Percentiles rank a stretch among this genome's conserved stretches.
Evolutionary conservation across 2,329 filamentous ascomycete genomes (phyloP).

Genomic region (Fusarium robinianum): DNA sequence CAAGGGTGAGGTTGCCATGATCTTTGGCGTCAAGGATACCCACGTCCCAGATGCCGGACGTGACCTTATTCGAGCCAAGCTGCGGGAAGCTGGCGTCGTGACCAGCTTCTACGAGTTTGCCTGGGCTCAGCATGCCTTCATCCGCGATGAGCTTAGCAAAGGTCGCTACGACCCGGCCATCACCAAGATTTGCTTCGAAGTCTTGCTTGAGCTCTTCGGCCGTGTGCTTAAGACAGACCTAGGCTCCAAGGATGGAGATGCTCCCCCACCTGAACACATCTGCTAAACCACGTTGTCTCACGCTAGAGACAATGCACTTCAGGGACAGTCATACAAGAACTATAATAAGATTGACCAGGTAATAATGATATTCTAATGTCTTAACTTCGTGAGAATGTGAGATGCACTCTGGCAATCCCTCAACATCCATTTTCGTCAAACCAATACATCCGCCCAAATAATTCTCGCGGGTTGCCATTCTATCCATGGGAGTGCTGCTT

Average conservation of each 20-base stretch:
- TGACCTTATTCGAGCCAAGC: slow-evolving; percentile 79
- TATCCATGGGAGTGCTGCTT: slow-evolving; percentile 24
- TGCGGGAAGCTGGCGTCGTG: slow-evolving; percentile 73
- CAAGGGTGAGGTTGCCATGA: slow-evolving; percentile 83
- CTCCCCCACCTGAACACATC: slow-evolving; percentile 70
- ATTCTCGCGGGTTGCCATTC: slow-evolving; percentile 17
- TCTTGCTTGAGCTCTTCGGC: slow-evolving; percentile 83
- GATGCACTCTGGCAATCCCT: slow-evolving; percentile 23
- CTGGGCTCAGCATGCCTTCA: slow-evolving; percentile 96
- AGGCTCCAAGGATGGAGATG: slow-evolving; percentile 66
- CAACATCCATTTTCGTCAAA: slow-evolving; percentile 21
- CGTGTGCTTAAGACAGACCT: slow-evolving; percentile 78
- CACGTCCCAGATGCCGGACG: slow-evolving; percentile 84
- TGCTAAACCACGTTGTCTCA: slow-evolving; percentile 54
- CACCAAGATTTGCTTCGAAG: slow-evolving; percentile 86
- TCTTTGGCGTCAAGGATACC: slow-evolving; percentile 89
- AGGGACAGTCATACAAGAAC: neutral
- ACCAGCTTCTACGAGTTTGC: slow-evolving; percentile 88
- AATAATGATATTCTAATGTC: slow-evolving; percentile 36
- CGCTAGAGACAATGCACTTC: too few relatives aligned
- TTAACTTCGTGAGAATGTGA: slow-evolving; percentile 36
- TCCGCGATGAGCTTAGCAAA: slow-evolving; percentile 89
- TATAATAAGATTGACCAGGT: slow-evolving; percentile 12
- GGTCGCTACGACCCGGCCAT: slow-evolving; percentile 91
- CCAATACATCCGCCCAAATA: slow-evolving; percentile 26